Base-by-base conservation (phyloP, 75 land plant species). In the Pinus albicaulis region DNA sequence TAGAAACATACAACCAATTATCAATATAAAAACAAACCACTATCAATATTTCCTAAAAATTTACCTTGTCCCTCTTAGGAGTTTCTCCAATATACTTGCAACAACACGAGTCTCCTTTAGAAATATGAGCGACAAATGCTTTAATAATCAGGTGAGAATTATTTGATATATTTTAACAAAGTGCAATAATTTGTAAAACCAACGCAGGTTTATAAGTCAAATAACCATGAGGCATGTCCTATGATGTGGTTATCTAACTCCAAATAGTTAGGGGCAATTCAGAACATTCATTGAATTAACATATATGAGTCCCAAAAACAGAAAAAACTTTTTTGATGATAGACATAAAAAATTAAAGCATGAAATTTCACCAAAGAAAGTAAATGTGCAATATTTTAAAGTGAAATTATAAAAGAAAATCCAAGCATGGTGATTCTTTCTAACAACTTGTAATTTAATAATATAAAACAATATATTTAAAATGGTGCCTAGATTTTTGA, bases 111-210 rank as follows among this genome's bases (percentile, higher is more conserved):
- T 93, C 36, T 93, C 93, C 79, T 92, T 69, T 20, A 86, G 72
- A 44, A 86, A 86, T 86, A 86, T 86, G 0, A 86, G 82, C 93
- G 96, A 53, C 99, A 94, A 41, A 96, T 91, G 75, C 90, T 93
- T 69, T 92, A 75, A 48, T 92, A 96, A 84, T 96, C 96, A 13
- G 97, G 99, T 74, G 92, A 89, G 17, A 85, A 89, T 13, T 65
- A 75, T 82, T 57, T 93, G 89, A 74, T 87, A 91, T 25, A 92
- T 88, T 64, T 85, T 86, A 7, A 96, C 97, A 74, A 96, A 91
- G 89, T 7, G 80, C 90, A 56, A 93, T 88, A n/a, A 96, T 91
- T 92, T 96, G 80, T 6, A 20, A 53, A 72, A 77, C 34, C n/a
- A 59, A 65, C 13, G 17, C 34, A n/a, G n/a, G n/a, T 65, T 65